Evolutionary conservation across 2,329 filamentous ascomycete genomes (phyloP).

Genomic region (Zymoseptoria ardabiliae): DNA sequence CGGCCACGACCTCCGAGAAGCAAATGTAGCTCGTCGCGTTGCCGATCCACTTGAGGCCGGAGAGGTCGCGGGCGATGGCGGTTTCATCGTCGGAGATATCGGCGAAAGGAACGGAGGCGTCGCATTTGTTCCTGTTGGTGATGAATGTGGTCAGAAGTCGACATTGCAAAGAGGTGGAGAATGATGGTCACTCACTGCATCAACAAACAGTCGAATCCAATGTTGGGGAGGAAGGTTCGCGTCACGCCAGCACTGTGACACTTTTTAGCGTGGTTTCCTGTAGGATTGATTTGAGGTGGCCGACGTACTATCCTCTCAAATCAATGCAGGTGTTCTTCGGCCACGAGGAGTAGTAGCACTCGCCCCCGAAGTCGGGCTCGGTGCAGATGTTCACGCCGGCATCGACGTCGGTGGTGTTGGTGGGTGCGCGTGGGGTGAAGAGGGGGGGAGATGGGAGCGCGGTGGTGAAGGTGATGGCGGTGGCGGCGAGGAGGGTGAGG

Average conservation of each 20-base stretch:
- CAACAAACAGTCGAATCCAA: constrained; percentile 23
- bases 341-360: constrained; percentile 18
- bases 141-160: background rate
- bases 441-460: background rate
- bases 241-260: constrained; percentile 17
- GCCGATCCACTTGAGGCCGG: constrained; percentile 16
- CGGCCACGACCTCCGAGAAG: constrained; percentile 13
- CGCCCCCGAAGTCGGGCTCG: constrained; percentile 21
- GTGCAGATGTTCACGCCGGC: constrained; percentile 28
- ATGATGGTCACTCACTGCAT: constrained; percentile 19
- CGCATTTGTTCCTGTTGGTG: constrained; percentile 13
- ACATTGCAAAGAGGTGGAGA: background rate
- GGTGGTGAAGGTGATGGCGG: background rate
- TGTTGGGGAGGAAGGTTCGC: constrained; percentile 18
- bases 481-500: background rate
- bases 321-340: constrained; percentile 21
- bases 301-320: constrained; percentile 24
- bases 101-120: constrained; percentile 11
- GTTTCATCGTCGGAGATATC: constrained; percentile 5
- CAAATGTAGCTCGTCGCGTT: constrained; percentile 23
- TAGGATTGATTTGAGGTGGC: background rate
- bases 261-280: background rate
- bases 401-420: constrained; percentile 5
- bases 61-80: constrained; percentile 15
- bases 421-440: background rate